phyloP scores from a whole-genome alignment of 805 yeast genomes.

The Nakazawaea siamensis region DNA sequence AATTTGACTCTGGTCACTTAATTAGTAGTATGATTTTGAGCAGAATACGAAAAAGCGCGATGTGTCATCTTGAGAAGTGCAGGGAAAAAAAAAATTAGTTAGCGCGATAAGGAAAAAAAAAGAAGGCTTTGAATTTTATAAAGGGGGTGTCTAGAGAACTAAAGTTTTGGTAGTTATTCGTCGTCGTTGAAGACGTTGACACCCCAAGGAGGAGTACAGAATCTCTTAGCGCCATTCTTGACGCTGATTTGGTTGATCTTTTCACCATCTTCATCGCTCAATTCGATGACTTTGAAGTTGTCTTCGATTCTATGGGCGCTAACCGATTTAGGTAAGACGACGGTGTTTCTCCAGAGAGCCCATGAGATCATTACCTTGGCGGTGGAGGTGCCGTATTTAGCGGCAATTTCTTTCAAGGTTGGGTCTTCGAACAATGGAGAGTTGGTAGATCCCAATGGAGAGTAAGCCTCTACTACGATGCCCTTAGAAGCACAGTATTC shows the following conservation, averaged over 20 bases:
- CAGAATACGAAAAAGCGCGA: too few relatives aligned
- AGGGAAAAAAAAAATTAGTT: too few relatives aligned
- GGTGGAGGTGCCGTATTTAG: conserved; percentile 33
- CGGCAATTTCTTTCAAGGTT: conserved; percentile 34
- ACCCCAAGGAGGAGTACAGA: conserved; percentile 29
- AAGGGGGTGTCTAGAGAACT: too few relatives aligned
- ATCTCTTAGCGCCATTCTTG: conserved; percentile 23
- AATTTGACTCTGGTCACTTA: too few relatives aligned
- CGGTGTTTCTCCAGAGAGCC: conserved; percentile 46
- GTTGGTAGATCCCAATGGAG: conserved; percentile 63
- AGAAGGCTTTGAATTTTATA: too few relatives aligned
- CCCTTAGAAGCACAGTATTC: conserved; percentile 43
- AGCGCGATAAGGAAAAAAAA: too few relatives aligned
- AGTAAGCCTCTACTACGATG: conserved; percentile 65
- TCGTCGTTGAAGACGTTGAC: conserved; percentile 22
- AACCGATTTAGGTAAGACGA: conserved; percentile 29
- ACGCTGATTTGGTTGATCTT: conserved; percentile 21
- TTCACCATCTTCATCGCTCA: conserved; percentile 28
- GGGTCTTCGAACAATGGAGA: conserved; percentile 44
- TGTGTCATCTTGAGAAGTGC: too few relatives aligned
- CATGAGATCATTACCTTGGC: conserved; percentile 50
- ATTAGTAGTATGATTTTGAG: too few relatives aligned
- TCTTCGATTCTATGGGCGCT: conserved; percentile 22
- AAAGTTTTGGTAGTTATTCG: too few relatives aligned
- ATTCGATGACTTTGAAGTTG: conserved; percentile 26